Evolutionary conservation across 768 basidiomycete species (phyloP).

Genomic region (Mycena alexandri): DNA sequence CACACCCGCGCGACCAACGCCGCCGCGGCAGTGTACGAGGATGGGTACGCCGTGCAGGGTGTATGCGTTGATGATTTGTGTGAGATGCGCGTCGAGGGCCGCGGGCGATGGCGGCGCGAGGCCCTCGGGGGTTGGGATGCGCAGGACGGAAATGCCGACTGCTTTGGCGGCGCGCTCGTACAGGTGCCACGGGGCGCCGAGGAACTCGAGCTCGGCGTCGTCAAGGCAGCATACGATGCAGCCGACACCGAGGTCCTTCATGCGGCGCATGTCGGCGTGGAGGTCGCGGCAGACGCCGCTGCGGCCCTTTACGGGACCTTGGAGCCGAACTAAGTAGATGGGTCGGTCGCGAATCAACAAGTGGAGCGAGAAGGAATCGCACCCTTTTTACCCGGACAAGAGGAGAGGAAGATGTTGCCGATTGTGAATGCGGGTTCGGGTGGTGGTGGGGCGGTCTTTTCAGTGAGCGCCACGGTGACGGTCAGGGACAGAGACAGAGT

Average conservation of each 20-base stretch:
- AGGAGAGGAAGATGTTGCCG: constrained; percentile 91
- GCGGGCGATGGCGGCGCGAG: constrained; percentile 74
- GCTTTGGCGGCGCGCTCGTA: constrained; percentile 74
- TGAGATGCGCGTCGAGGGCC: constrained; percentile 75
- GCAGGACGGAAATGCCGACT: constrained; percentile 83
- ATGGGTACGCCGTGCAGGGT: constrained; percentile 79
- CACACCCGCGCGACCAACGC: constrained; percentile 93
- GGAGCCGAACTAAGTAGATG: constrained; percentile 67
- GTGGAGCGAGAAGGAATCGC: constrained; percentile 23
- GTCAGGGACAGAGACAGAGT: constrained; percentile 22
- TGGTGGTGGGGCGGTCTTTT: constrained; percentile 26
- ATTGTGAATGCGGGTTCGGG: constrained; percentile 52
- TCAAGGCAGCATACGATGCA: constrained; percentile 93
- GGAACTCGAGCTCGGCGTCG: constrained; percentile 83
- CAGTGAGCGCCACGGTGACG: constrained; percentile 32
- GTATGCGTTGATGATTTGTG: constrained; percentile 75
- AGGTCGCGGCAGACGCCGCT: constrained; percentile 88
- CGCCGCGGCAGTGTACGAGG: constrained; percentile 93
- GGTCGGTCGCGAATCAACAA: constrained; percentile 1
- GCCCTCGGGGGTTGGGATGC: constrained; percentile 92
- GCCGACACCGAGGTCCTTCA: constrained; percentile 78
- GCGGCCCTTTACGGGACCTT: constrained; percentile 83
- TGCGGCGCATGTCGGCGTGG: constrained; percentile 78
- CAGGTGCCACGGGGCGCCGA: constrained; percentile 89
- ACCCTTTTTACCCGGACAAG: constrained; percentile 97